A percentile compares a stretch with the other conserved stretches of the same genome.
Evolutionary conservation across 2,329 filamentous ascomycete species (phyloP).

Genomic region (Leptographium flavum): DNA sequence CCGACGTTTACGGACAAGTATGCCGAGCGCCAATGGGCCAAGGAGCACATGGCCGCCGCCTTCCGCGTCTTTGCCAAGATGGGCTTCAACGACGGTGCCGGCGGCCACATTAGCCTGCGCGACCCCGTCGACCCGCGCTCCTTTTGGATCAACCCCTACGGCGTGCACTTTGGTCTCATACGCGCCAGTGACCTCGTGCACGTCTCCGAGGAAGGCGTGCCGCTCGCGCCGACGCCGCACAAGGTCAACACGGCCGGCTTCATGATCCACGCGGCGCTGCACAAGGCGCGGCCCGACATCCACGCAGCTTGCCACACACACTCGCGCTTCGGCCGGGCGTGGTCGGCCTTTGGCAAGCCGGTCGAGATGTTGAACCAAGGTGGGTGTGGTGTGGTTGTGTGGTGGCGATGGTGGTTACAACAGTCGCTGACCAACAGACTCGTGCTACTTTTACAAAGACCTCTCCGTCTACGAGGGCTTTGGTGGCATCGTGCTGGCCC

Average conservation of each 20-base stretch:
- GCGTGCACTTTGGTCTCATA: too few species aligned
- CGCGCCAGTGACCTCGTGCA: too few species aligned
- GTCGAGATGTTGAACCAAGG: conserved; percentile 58
- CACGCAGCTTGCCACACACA: conserved; percentile 57
- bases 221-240: conserved; percentile 22
- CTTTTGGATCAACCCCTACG: too few species aligned
- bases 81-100: conserved; percentile 30
- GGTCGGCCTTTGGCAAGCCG: conserved; percentile 45
- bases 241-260: conserved; percentile 56
- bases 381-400: too few species aligned
- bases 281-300: conserved; percentile 49
- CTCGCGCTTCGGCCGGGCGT: conserved; percentile 49
- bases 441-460: conserved; percentile 49
- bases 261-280: conserved; percentile 52
- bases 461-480: conserved; percentile 49
- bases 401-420: too few species aligned
- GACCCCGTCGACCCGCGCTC: conserved; percentile 8
- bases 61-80: conserved; percentile 32
- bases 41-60: conserved; percentile 28
- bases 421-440: too few species aligned
- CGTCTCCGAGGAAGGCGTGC: conserved; percentile 21
- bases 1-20: too few species aligned
- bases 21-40: conserved; percentile 18
- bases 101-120: conserved; percentile 30
- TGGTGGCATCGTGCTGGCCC: conserved; percentile 35